These are phyloP conservation scores for Pseudopyricularia cyperi DNA, from an alignment of 2,329 filamentous ascomycete genomes.

Conservation along the genomic window DNA sequence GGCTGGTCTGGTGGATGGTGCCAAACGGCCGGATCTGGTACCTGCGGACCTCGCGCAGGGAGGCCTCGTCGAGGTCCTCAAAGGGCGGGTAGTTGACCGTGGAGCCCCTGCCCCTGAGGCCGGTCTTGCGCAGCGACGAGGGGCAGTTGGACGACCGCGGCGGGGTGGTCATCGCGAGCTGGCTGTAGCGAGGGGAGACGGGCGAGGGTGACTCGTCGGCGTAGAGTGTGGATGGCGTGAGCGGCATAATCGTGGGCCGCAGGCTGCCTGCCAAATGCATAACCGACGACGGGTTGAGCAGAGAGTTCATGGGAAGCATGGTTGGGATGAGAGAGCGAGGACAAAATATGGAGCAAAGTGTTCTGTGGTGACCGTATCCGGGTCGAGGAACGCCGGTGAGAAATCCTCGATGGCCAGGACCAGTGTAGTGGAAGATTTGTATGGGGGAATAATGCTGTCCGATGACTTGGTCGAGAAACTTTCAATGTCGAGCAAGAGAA, in stretches of 20 bases:
- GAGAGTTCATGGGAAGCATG: conserved; percentile 53
- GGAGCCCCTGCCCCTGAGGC: conserved; percentile 34
- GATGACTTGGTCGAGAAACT: neutral
- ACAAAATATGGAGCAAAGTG: no score
- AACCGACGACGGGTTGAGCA: conserved; percentile 44
- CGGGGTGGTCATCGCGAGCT: neutral
- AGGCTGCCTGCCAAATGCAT: conserved; percentile 18
- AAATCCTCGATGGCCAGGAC: neutral
- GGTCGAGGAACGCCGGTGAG: neutral
- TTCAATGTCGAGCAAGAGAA: neutral
- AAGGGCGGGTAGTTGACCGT: conserved; percentile 61
- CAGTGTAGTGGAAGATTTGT: neutral
- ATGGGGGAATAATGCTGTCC: neutral
- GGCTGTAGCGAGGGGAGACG: neutral
- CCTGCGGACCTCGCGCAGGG: conserved; percentile 42
- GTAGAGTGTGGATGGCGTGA: conserved; percentile 20
- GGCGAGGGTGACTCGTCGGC: conserved; percentile 13
- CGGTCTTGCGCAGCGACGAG: conserved; percentile 9
- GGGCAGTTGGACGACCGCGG: neutral
- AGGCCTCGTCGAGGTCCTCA: conserved; percentile 48
- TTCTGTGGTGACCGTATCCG: no score
- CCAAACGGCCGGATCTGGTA: conserved; percentile 57
- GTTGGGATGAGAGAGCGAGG: conserved; percentile 17
- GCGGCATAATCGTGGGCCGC: conserved; percentile 26
- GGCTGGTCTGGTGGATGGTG: conserved; percentile 45